Percentiles rank a stretch among this genome's conserved stretches.
Conservation (phyloP, 805 yeast species). For the Wickerhamomyces bisporus region DNA sequence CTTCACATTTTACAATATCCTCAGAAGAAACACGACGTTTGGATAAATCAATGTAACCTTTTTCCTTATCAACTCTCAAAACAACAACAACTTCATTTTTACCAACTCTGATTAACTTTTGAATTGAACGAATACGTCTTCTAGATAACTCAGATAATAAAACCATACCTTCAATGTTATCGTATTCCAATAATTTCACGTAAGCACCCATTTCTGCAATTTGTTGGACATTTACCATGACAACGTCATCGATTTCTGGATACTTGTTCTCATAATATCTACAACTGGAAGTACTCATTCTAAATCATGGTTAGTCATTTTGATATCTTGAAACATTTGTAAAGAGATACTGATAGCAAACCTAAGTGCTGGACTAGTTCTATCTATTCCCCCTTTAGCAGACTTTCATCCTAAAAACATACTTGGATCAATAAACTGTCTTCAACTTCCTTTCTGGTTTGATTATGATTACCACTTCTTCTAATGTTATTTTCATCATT, state of each 20-base stretch:
- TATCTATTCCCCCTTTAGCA: not conserved
- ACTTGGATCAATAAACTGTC: not conserved
- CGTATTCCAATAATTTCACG: constrained; percentile 91
- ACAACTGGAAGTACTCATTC: constrained; percentile 84
- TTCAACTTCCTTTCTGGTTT: too few relatives aligned
- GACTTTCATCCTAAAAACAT: not conserved
- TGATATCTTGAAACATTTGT: not conserved
- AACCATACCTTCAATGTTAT: constrained; percentile 98
- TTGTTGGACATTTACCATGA: constrained; percentile 97
- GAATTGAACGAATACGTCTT: constrained; percentile 97
- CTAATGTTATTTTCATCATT: too few relatives aligned
- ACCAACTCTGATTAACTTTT: constrained; percentile 95
- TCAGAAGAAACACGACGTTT: constrained; percentile 98
- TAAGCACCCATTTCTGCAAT: constrained; percentile 99
- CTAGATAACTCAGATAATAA: constrained; percentile 91
- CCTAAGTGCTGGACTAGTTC: not conserved
- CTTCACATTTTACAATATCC: constrained; percentile 96
- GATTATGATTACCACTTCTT: too few relatives aligned
- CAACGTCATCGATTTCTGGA: constrained; percentile 98
- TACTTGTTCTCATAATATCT: constrained; percentile 97
- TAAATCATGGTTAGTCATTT: constrained; percentile 2
- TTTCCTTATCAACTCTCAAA: constrained; percentile 95
- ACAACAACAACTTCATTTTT: constrained; percentile 98
- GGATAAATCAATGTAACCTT: constrained; percentile 95
- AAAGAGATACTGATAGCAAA: not conserved